Evolutionary conservation across 176 grass and related monocot species (phyloP).

Genomic region (Cenchrus fungigraminus): DNA sequence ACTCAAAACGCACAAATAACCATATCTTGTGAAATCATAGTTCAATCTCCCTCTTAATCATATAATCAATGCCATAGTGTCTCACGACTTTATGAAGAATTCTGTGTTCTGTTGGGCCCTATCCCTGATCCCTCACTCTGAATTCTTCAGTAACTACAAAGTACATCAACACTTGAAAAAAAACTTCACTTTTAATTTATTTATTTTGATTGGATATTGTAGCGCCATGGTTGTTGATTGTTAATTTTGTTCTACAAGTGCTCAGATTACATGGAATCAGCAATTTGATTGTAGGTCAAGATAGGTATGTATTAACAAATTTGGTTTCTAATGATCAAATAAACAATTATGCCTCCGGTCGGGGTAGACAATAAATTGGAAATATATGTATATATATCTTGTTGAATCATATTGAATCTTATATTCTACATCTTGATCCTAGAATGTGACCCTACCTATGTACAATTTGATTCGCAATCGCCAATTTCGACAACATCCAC

Average conservation of each 20-base stretch:
- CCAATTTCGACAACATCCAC: neutral
- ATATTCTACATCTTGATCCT: neutral
- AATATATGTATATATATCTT: neutral
- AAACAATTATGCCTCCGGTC: neutral
- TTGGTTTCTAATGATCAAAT: neutral
- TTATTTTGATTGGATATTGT: too few relatives aligned
- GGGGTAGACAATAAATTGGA: too few relatives aligned
- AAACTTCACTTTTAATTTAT: too few relatives aligned
- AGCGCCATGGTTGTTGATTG: too few relatives aligned
- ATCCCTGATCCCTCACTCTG: neutral
- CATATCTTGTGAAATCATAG: neutral
- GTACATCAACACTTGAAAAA: too few relatives aligned
- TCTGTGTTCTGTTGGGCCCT: neutral
- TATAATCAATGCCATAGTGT: neutral
- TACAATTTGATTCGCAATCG: neutral
- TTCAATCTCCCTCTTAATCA: neutral
- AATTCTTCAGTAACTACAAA: too few relatives aligned
- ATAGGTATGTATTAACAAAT: neutral
- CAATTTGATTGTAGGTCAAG: neutral
- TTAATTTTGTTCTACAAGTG: too few relatives aligned
- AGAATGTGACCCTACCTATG: neutral
- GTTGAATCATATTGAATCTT: too few relatives aligned
- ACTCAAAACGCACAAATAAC: neutral
- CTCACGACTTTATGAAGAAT: neutral
- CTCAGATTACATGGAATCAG: neutral